Base-by-base conservation (phyloP, 768 basidiomycete species). In the Tulasnella sp. region DNA sequence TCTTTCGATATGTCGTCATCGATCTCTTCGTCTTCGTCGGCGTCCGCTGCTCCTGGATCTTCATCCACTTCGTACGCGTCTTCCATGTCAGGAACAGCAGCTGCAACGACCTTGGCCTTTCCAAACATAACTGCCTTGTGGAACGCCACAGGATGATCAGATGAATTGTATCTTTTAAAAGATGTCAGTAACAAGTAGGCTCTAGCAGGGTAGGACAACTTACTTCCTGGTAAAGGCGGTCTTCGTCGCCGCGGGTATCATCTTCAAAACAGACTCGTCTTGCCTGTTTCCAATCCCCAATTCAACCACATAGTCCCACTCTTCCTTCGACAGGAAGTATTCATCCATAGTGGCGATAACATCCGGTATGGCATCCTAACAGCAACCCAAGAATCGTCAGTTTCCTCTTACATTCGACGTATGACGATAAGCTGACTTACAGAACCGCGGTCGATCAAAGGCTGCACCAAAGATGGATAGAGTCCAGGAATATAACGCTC, bases 231-330 rank as follows among this genome's bases (percentile, higher is more conserved):
- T 98, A 63, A 99, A 84, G 0, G 86, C 74, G 0, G 86, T 72
- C 75, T 99, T 99, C 47, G 86, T 85, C 0, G 85, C 80, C 0
- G 85, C 66, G 0, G 88, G 74, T 29, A 99, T 90, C 72, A 86
- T 86, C 76, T 95, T 96, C 66, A 88, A 72, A 10, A 95, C 78
- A 1, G 73, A 4, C 0, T 86, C 87, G 51, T 89, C 88, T 60
- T 80, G 81, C 67, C 83, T 79, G 4, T 85, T 78, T 60, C 82
- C 96, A 7, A 99, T 80, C 0, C 95, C 96, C 8, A 99, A 79
- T 69, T 98, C 95, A 55, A 98, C 80, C 54, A 98, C 77, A 9
- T 91, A 85, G 66, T 99, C 96, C 95, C 94, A 98, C 67, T 98
- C 95, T 27, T 98, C 96, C 64, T 86, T 88, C 2, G 84, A 84